Conservation (phyloP, 1,284 basidiomycete species). For the Pyrrhoderma lamaoense region DNA sequence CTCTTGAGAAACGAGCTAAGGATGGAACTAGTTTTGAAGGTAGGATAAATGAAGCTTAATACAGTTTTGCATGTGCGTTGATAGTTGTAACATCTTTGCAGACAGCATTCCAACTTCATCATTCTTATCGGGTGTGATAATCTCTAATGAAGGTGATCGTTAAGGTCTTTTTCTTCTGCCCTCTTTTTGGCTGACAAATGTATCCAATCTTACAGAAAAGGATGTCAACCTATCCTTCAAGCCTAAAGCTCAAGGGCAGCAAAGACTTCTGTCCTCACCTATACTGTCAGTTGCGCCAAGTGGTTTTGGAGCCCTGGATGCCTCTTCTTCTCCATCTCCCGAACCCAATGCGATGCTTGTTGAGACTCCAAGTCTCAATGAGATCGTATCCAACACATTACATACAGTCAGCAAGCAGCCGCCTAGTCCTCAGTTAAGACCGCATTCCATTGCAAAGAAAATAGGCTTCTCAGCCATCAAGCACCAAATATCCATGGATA, state of each 20-base stretch:
- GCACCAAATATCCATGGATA: too few relatives aligned
- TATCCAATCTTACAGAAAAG: not conserved
- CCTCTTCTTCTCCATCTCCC: conserved; percentile 5
- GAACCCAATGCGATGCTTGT: conserved; percentile 4
- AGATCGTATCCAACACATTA: conserved; percentile 12
- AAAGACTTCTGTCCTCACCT: too few relatives aligned
- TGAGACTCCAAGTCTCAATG: conserved; percentile 9
- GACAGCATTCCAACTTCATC: not conserved
- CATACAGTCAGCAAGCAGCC: too few relatives aligned
- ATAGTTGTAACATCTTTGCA: conserved; percentile 1
- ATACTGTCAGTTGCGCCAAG: not conserved
- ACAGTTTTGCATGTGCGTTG: not conserved
- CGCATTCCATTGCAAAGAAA: too few relatives aligned
- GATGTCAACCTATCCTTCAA: too few relatives aligned
- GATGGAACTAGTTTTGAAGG: conserved; percentile 15
- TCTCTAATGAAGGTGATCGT: not conserved
- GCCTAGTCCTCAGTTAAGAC: too few relatives aligned
- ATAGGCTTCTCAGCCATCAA: too few relatives aligned
- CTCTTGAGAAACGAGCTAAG: conserved; percentile 6
- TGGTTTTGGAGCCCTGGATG: conserved; percentile 6
- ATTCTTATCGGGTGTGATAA: not conserved
- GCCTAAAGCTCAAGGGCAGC: too few relatives aligned
- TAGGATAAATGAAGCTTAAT: not conserved
- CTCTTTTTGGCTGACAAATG: not conserved
- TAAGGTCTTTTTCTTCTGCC: not conserved